Evolutionary conservation across 2,329 filamentous ascomycete genomes (phyloP).

Genomic region (Cladosporium velox): DNA sequence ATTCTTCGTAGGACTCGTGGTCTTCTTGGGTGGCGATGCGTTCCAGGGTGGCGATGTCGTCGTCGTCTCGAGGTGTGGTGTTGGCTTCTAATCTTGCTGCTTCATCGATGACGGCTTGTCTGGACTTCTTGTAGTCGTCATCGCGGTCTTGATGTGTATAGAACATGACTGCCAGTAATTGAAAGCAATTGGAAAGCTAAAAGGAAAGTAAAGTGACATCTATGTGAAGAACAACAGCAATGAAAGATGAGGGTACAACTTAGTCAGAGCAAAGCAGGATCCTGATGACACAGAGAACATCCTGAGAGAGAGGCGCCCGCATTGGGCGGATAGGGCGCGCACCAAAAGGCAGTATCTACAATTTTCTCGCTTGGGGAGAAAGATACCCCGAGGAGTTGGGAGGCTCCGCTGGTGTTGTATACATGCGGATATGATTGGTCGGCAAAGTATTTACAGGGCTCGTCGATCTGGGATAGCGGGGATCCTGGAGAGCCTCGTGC

Average conservation of each 20-base stretch:
- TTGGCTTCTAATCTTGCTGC: constrained; percentile 17
- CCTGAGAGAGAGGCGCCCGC: neutral
- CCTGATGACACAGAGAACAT: constrained; percentile 11
- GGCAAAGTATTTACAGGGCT: neutral
- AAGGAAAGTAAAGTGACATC: neutral
- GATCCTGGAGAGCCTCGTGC: constrained; percentile 17
- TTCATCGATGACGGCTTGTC: constrained; percentile 23
- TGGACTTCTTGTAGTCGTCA: constrained; percentile 19
- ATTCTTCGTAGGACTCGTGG: constrained; percentile 23
- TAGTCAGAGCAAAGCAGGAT: constrained; percentile 9
- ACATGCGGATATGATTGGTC: constrained; percentile 1
- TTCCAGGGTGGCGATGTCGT: constrained; percentile 28
- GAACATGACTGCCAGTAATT: constrained; percentile 4
- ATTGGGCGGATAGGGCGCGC: constrained; percentile 2
- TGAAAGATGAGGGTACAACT: neutral
- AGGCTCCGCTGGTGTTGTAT: neutral
- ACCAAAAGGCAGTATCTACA: constrained; percentile 8
- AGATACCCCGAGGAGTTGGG: constrained; percentile 12
- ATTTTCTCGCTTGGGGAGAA: constrained; percentile 17
- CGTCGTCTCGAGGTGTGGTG: constrained; percentile 21
- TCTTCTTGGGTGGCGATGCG: constrained; percentile 25
- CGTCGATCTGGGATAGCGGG: neutral
- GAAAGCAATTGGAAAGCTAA: neutral
- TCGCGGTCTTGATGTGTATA: constrained; percentile 19
- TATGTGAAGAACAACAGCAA: neutral